Evolutionary conservation across 768 basidiomycete species (phyloP), one percentile per base, ranked within the genome.

Genomic region (Hygrocybe coccinea): DNA sequence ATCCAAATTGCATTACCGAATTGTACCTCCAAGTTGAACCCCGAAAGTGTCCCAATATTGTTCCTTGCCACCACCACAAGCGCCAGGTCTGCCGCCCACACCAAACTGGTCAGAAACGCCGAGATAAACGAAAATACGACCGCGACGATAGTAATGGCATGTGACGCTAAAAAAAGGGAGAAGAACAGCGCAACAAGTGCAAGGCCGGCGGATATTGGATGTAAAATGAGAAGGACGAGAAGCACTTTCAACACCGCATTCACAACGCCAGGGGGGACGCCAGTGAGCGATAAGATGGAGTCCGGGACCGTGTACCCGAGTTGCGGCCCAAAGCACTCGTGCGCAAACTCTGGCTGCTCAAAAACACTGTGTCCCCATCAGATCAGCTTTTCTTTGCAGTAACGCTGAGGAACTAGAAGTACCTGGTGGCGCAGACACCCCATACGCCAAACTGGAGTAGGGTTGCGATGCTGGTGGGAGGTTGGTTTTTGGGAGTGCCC

Each of bases 1-100:
- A 91, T 79, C 87, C 87, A 90, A 7, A 85, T 78, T 8, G 68
- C 87, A 57, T 84, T 82, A n/a, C 89, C 87, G 67, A 80, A 87
- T 11, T 67, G 57, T 8, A 85, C 76, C 0, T 60, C 67, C 24
- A 89, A 74, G 44, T 68, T 59, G 45, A 76, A 70, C 7, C 67
- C 70, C 0, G 75, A 64, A 12, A 80, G 33, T 11, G 67, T 62
- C 25, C 69, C 35, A 22, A 89, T 64, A 44, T 79, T 69, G 49
- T 71, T 61, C 62, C 69, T 74, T 10, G 80, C 82, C 5, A 80
- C 69, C 17, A 84, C 56, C 14, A 86, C 81, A 35, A 89, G 62
- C 0, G 81, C 84, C 24, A 89, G 57, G 64, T 91, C 89, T 1
- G 79, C 74, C 1, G 75, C 84, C 36, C 89, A 76, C 14, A 84